These are phyloP conservation scores for Wickerhamomyces xylosicus DNA, from an alignment of 805 yeast genomes.

Conservation along the genomic window DNA sequence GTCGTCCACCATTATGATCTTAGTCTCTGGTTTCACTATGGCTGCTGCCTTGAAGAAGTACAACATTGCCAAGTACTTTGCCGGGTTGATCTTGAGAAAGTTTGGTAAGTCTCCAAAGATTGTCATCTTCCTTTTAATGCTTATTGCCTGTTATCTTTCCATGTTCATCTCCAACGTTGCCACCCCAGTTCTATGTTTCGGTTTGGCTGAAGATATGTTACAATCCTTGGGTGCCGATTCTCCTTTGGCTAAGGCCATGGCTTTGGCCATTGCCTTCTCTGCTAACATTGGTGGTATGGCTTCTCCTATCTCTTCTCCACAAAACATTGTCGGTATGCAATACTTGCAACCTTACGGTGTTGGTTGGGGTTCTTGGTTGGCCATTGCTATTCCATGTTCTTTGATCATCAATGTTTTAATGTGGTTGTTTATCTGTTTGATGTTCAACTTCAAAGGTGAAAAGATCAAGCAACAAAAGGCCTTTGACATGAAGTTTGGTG, in stretches of 20 bases:
- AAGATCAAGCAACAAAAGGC: slow-evolving; percentile 35
- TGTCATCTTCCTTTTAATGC: slow-evolving; percentile 71
- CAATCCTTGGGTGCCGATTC: slow-evolving; percentile 68
- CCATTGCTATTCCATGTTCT: slow-evolving; percentile 76
- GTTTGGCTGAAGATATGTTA: slow-evolving; percentile 77
- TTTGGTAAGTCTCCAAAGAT: slow-evolving; percentile 81
- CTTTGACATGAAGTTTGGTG: slow-evolving; percentile 56
- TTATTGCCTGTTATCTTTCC: slow-evolving; percentile 72
- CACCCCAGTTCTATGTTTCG: slow-evolving; percentile 85
- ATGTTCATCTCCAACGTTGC: slow-evolving; percentile 98
- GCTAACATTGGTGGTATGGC: slow-evolving; percentile 95
- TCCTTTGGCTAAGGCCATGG: slow-evolving; percentile 75
- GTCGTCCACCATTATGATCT: slow-evolving; percentile 85
- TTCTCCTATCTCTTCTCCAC: slow-evolving; percentile 94
- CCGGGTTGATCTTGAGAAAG: slow-evolving; percentile 67
- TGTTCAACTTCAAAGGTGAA: slow-evolving; percentile 39
- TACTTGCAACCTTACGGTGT: slow-evolving; percentile 58
- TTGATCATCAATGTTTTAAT: slow-evolving; percentile 47
- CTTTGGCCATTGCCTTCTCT: slow-evolving; percentile 85
- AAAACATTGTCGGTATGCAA: slow-evolving; percentile 82
- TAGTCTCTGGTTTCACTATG: slow-evolving; percentile 85
- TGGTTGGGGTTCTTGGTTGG: slow-evolving; percentile 90
- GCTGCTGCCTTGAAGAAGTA: slow-evolving; percentile 92
- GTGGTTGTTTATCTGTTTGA: slow-evolving; percentile 57
- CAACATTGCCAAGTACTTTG: slow-evolving; percentile 79